A percentile compares a stretch with the other conserved stretches of the same genome.
Conservation (phyloP, 345 rosid genomes). For the Hibiscus mutabilis region DNA sequence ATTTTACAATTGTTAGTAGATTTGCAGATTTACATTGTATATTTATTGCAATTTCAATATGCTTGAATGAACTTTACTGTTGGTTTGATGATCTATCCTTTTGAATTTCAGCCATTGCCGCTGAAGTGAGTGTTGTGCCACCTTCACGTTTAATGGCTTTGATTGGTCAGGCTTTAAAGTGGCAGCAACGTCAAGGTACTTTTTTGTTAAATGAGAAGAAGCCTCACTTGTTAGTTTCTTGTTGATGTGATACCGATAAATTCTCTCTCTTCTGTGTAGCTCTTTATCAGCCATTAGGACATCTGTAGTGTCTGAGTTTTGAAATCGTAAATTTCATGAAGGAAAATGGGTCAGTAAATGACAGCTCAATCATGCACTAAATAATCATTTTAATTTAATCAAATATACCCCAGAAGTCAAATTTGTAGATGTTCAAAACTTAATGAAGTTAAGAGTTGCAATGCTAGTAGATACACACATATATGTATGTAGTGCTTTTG, state of each 20-base stretch:
- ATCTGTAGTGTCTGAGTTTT: not conserved
- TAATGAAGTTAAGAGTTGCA: not conserved
- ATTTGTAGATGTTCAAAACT: not conserved
- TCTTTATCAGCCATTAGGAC: not conserved
- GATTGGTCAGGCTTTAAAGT: constrained; percentile 92
- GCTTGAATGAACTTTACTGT: not conserved
- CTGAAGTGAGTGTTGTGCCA: constrained; percentile 90
- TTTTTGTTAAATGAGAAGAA: constrained; percentile 3
- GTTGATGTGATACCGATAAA: not conserved
- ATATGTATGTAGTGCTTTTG: not conserved
- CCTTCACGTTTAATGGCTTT: constrained; percentile 98
- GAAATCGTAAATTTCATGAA: too few species aligned
- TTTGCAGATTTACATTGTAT: not conserved
- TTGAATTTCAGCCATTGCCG: constrained; percentile 58
- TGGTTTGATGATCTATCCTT: constrained; percentile 8
- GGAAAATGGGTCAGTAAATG: too few species aligned
- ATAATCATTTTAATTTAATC: not conserved
- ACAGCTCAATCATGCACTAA: not conserved
- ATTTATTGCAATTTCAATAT: not conserved
- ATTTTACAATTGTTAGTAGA: not conserved
- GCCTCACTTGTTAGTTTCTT: not conserved
- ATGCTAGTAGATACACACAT: not conserved
- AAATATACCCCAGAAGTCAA: not conserved
- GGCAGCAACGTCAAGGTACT: constrained; percentile 99
- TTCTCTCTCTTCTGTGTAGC: not conserved